A percentile compares a stretch with the other conserved stretches of the same genome.
Evolutionary conservation across 228 moss, liverwort and hornwort species (phyloP).

Genomic region (Sphagnum magellanicum): DNA sequence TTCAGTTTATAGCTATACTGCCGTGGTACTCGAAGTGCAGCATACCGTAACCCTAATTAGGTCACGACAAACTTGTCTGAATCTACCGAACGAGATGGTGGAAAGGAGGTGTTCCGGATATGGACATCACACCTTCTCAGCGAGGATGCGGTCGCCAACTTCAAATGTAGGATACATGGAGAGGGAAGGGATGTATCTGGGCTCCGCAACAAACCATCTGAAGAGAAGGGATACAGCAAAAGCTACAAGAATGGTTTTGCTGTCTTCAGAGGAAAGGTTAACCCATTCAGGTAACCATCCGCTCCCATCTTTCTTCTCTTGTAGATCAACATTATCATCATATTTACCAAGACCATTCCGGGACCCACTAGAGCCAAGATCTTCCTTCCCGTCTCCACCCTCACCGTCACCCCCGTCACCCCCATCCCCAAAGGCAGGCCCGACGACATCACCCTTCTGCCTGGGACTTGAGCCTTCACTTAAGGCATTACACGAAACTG

Average conservation of each 20-base stretch:
- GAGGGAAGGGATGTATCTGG: slow-evolving; percentile 57
- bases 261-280: slow-evolving; percentile 58
- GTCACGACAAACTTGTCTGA: background rate
- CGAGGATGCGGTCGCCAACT: slow-evolving; percentile 61
- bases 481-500: slow-evolving; percentile 19
- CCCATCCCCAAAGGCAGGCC: slow-evolving; percentile 28
- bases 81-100: background rate
- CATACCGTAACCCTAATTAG: background rate
- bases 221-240: slow-evolving; percentile 63
- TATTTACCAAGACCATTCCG: slow-evolving; percentile 13
- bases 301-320: slow-evolving; percentile 4
- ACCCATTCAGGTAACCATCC: slow-evolving; percentile 68
- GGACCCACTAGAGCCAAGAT: background rate
- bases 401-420: slow-evolving; percentile 26
- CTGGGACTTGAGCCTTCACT: slow-evolving; percentile 23
- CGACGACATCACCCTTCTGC: slow-evolving; percentile 23
- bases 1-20: too few species aligned
- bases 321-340: slow-evolving; percentile 8
- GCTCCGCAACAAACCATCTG: slow-evolving; percentile 58
- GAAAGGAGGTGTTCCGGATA: too few species aligned
- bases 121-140: slow-evolving; percentile 44
- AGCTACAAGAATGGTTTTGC: slow-evolving; percentile 60
- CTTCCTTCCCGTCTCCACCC: slow-evolving; percentile 21
- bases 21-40: background rate
- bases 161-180: slow-evolving; percentile 75